A percentile compares a stretch with the other conserved stretches of the same genome.
These are phyloP conservation scores for Pezicula neosporulosa DNA, from an alignment of 2,329 filamentous ascomycete species.

Conservation along the genomic window DNA sequence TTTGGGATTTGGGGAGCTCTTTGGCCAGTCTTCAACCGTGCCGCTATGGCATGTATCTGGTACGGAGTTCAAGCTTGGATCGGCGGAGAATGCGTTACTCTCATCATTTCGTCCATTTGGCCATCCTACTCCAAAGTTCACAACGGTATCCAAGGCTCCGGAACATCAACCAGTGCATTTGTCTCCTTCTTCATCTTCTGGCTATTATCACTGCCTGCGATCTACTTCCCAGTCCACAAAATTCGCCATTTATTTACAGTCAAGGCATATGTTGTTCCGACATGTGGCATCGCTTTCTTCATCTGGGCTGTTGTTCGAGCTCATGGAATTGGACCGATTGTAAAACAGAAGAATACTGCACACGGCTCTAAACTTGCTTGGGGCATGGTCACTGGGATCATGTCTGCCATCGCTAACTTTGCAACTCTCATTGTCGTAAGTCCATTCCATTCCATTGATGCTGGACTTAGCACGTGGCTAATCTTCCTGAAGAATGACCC, in stretches of 20 bases:
- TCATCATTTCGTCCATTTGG: slow-evolving; percentile 90
- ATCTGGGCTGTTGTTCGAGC: slow-evolving; percentile 83
- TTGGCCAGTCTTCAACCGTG: slow-evolving; percentile 86
- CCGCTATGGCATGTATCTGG: slow-evolving; percentile 81
- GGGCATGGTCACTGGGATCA: slow-evolving; percentile 81
- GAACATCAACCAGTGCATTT: slow-evolving; percentile 72
- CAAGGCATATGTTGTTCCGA: slow-evolving; percentile 81
- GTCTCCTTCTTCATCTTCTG: slow-evolving; percentile 87
- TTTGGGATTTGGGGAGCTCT: slow-evolving; percentile 88
- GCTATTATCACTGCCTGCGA: slow-evolving; percentile 73
- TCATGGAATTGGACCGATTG: slow-evolving; percentile 78
- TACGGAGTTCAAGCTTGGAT: slow-evolving; percentile 86
- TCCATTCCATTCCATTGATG: slow-evolving; percentile 8
- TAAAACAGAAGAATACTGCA: slow-evolving; percentile 61
- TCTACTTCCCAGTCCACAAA: slow-evolving; percentile 88
- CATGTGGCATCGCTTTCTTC: slow-evolving; percentile 81
- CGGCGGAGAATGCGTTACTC: slow-evolving; percentile 76
- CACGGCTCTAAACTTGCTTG: slow-evolving; percentile 71
- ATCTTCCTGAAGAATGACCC: slow-evolving; percentile 52
- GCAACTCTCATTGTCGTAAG: slow-evolving; percentile 72
- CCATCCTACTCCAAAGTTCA: slow-evolving; percentile 53
- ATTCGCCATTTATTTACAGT: slow-evolving; percentile 88
- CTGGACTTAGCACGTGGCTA: slow-evolving; percentile 30
- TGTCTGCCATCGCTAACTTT: slow-evolving; percentile 89
- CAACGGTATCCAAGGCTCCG: slow-evolving; percentile 66